phyloP scores from a whole-genome alignment of 2,329 filamentous ascomycete species.

The Pseudocercospora pini-densiflorae region DNA sequence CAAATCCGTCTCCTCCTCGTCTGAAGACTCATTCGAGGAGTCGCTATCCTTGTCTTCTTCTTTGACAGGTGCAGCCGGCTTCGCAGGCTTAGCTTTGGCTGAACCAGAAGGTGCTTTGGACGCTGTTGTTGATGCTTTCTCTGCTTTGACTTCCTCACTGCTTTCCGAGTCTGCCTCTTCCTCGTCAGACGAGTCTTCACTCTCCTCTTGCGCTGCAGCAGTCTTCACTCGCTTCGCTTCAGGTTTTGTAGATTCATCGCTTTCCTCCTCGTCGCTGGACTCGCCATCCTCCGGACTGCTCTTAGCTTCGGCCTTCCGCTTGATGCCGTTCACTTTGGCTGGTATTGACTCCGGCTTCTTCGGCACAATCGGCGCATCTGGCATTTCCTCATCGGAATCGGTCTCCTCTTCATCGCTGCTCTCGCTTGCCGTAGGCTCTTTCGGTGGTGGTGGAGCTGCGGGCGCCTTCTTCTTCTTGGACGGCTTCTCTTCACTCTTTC shows the following conservation, averaged over 20 bases:
- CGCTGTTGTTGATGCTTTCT: not conserved
- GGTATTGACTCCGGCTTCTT: slow-evolving; percentile 24
- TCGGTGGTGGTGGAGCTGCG: slow-evolving; percentile 8
- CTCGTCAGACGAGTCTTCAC: not conserved
- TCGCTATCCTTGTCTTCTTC: not conserved
- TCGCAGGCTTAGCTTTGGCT: not conserved
- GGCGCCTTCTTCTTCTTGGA: slow-evolving; percentile 10
- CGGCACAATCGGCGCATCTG: slow-evolving; percentile 16
- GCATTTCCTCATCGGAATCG: slow-evolving; percentile 23
- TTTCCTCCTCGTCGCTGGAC: slow-evolving; percentile 19
- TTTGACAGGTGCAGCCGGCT: not conserved
- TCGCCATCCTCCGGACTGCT: slow-evolving; percentile 12
- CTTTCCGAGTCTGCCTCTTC: slow-evolving; percentile 1
- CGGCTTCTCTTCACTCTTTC: not conserved
- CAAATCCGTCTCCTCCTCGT: slow-evolving; percentile 19
- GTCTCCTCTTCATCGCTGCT: slow-evolving; percentile 34
- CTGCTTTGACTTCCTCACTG: not conserved
- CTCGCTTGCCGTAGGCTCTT: slow-evolving; percentile 9
- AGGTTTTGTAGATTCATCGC: slow-evolving; percentile 19
- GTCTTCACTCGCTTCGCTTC: slow-evolving; percentile 18
- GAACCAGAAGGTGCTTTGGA: not conserved
- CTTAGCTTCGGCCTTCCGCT: slow-evolving; percentile 32
- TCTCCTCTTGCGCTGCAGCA: slow-evolving; percentile 8
- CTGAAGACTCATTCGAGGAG: slow-evolving; percentile 7
- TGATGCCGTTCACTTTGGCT: slow-evolving; percentile 36